Base-by-base conservation (phyloP, 768 basidiomycete species). In the Tylopilus sp. region DNA sequence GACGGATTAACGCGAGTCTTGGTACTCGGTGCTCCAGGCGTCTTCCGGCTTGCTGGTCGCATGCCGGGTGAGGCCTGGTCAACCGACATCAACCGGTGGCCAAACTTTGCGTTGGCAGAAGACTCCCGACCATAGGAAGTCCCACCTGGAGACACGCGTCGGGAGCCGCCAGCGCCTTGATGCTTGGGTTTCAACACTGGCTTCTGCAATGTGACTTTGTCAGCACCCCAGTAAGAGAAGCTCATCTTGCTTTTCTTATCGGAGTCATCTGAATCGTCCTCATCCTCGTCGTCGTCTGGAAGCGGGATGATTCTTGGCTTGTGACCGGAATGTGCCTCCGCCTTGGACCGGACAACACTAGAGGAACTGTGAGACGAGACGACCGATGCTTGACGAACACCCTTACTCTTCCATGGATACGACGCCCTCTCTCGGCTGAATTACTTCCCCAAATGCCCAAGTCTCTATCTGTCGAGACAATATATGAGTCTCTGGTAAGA, bases 231-330 rank as follows among this genome's bases (percentile, higher is more conserved):
- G 65, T 92, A 94, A 6, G 89, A 92, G 72, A 92, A 92, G 74
- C 88, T 89, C 91, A 92, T 92, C 70, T 92, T 92, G 76, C 86
- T 89, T 75, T 91, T 89, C 73, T 85, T 82, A 68, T 92, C 90
- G 12, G 89, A 92, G 62, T 92, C 88, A 59, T 89, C 87, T 4
- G 90, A 91, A 26, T 90, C 88, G 21, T 65, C 81, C 17, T 75
- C 83, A 22, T 74, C 76, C 19, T 74, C 72, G 52, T 85, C 78
- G 44, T 86, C 85, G 51, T 84, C 81, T 25, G 86, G 85, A 62
- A 86, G 74, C 33, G 87, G 85, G 28, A 88, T 76, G 50, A 87
- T 80, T 65, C 77, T 76, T 19, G 90, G 85, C 61, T 85, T 81
- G 51, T 78, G 76, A 53, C 81, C 68, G 31, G 72, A 77, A 59